Conservation (phyloP, 192 early-diverging fungal species). For the Piromyces finnis region DNA sequence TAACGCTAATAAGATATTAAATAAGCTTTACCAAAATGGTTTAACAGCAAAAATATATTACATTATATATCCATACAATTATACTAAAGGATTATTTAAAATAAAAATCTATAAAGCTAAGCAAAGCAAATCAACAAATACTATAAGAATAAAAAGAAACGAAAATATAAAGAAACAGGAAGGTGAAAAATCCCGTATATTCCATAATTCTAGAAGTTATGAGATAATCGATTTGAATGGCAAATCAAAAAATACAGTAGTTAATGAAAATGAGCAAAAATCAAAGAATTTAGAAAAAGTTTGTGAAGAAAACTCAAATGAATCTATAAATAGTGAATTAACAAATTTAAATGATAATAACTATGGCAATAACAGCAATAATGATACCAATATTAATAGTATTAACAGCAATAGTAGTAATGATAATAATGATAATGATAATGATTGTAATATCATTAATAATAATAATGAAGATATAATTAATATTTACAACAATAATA, state of each 20-base stretch:
- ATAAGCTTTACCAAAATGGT: neutral
- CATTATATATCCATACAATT: neutral
- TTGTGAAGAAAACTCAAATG: neutral
- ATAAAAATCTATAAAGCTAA: neutral
- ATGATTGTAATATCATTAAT: too few relatives aligned
- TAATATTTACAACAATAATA: too few relatives aligned
- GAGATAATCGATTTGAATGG: neutral
- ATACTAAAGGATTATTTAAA: neutral
- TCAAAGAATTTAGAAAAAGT: neutral
- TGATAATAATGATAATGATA: too few relatives aligned
- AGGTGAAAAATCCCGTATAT: neutral
- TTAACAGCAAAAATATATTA: neutral
- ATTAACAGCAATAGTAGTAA: too few relatives aligned
- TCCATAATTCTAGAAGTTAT: neutral
- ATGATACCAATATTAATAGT: too few relatives aligned
- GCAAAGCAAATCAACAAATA: neutral
- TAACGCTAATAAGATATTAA: neutral
- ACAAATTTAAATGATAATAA: too few relatives aligned
- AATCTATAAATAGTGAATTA: neutral
- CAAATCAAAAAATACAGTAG: neutral
- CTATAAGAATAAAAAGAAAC: neutral
- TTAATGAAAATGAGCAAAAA: neutral
- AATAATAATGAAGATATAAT: too few relatives aligned
- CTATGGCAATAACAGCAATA: too few relatives aligned
- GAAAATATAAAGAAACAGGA: neutral